Evolutionary conservation across 2,329 filamentous ascomycete genomes (phyloP), one percentile per base, ranked within the genome.

Genomic region (Cylindrodendrum hubeiense): DNA sequence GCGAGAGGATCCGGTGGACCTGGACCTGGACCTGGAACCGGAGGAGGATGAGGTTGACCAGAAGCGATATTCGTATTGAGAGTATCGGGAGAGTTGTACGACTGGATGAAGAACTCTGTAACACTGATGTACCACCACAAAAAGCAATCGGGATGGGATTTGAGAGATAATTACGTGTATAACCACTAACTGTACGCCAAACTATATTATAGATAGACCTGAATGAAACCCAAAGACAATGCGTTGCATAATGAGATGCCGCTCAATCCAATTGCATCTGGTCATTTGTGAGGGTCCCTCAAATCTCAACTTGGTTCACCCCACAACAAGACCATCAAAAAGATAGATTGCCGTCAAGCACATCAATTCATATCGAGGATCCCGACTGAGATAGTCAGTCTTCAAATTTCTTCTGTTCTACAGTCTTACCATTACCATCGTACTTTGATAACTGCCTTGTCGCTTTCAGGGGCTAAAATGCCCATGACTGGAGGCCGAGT

Each of bases 41-140:
- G 30, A 58, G 7, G 43, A 64, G 9, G 55, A 53, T n/a, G 41
- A 63, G 5, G 47, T 30, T 7, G 39, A 46, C 8, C 19, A n/a
- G 19, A 26, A 26, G 34, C 34, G n/a, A 57, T 6, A 30, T 22
- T 24, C 60, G 37, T 44, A 51, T 5, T 57, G 26, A 39, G 17
- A 50, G 34, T 10, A 21, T 37, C 3, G 30, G 37, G 12, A 24
- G 15, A 17, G 5, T 7, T 55, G 46, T 56, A 62, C 28, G 46
- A 56, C 28, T 21, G 43, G 24, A 55, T 41, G 34, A 54, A 33
- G n/a, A 39, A 46, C 22, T 9, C 26, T 62, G 60, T 52, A 57
- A 50, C 37, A 52, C 49, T 50, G 34, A 56, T 62, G 60, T 62
- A 62, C 50, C 46, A 62, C 46, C 34, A 62, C 50, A 5, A 33